These are phyloP conservation scores for Trichoderma simmonsii DNA, from an alignment of 2,329 filamentous ascomycete species.

Conservation along the genomic window DNA sequence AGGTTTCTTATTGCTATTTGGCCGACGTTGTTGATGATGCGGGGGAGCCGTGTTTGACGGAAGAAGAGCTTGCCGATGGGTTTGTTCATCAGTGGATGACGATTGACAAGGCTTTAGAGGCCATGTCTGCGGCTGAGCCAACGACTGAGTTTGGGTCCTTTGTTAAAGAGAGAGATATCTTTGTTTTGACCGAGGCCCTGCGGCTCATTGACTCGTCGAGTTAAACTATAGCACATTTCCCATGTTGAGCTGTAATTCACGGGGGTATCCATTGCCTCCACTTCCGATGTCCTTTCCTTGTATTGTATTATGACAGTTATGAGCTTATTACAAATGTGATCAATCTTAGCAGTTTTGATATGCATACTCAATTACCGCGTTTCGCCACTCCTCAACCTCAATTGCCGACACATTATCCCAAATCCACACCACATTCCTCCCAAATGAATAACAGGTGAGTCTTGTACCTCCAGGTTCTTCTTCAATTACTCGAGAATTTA, in stretches of 20 bases:
- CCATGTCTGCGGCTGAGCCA: not conserved
- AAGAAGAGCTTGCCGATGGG: slow-evolving; percentile 16
- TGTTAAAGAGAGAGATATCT: not conserved
- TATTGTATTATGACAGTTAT: too few relatives aligned
- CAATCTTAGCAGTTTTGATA: too few relatives aligned
- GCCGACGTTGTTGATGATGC: slow-evolving; percentile 16
- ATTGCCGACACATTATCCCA: too few relatives aligned
- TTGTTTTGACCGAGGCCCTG: not conserved
- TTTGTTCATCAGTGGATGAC: slow-evolving; percentile 16
- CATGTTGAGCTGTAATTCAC: not conserved
- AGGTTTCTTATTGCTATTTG: slow-evolving; percentile 19
- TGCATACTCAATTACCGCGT: too few relatives aligned
- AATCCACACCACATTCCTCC: too few relatives aligned
- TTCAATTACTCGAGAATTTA: not conserved
- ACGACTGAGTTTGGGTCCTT: not conserved
- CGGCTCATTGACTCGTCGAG: not conserved
- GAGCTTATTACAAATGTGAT: too few relatives aligned
- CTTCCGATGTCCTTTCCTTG: too few relatives aligned
- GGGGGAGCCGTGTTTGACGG: slow-evolving; percentile 15
- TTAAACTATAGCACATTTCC: not conserved
- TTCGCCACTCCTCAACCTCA: too few relatives aligned
- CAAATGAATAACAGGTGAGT: too few relatives aligned
- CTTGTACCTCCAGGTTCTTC: too few relatives aligned
- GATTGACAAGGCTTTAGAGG: not conserved
- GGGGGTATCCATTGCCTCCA: too few relatives aligned